phyloP scores from a whole-genome alignment of 2,329 filamentous ascomycete genomes.

The Colletotrichum chlorophyti region DNA sequence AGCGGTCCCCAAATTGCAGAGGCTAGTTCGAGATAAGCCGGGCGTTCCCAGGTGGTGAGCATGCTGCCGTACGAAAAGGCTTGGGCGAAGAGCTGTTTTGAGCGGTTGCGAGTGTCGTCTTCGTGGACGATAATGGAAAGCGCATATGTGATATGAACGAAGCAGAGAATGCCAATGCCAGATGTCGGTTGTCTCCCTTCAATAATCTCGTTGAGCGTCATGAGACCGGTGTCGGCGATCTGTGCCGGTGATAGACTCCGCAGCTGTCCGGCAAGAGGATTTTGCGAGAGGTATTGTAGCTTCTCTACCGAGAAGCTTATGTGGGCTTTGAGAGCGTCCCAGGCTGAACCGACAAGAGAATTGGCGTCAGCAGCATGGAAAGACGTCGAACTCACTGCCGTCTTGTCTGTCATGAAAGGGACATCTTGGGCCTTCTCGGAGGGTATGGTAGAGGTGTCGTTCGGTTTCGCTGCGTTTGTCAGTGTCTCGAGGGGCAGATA shows the following conservation, averaged over 20 bases:
- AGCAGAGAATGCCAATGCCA: conserved; percentile 54
- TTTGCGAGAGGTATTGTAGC: conserved; percentile 46
- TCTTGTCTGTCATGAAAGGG: background rate
- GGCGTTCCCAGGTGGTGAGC: conserved; percentile 44
- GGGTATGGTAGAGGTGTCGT: conserved; percentile 45
- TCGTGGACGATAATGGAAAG: conserved; percentile 55
- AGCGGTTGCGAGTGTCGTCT: conserved; percentile 43
- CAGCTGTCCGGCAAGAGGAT: conserved; percentile 50
- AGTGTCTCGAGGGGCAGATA: conserved; percentile 44
- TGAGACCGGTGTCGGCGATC: conserved; percentile 50
- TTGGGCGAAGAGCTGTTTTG: conserved; percentile 52
- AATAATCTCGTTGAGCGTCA: conserved; percentile 47
- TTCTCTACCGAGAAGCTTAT: conserved; percentile 52
- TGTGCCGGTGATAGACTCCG: conserved; percentile 44
- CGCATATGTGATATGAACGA: conserved; percentile 59
- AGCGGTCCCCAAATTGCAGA: conserved; percentile 56
- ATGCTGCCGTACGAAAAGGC: conserved; percentile 50
- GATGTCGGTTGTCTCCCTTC: conserved; percentile 44
- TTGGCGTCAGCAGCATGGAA: conserved; percentile 40
- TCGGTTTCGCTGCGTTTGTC: conserved; percentile 40
- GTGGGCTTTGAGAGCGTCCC: conserved; percentile 54
- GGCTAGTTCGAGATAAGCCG: conserved; percentile 51
- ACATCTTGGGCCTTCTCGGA: conserved; percentile 37
- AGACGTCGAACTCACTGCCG: conserved; percentile 16
- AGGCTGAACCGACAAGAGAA: conserved; percentile 50